These are phyloP conservation scores for Candida railenensis DNA, from an alignment of 805 yeast genomes.

Conservation along the genomic window DNA sequence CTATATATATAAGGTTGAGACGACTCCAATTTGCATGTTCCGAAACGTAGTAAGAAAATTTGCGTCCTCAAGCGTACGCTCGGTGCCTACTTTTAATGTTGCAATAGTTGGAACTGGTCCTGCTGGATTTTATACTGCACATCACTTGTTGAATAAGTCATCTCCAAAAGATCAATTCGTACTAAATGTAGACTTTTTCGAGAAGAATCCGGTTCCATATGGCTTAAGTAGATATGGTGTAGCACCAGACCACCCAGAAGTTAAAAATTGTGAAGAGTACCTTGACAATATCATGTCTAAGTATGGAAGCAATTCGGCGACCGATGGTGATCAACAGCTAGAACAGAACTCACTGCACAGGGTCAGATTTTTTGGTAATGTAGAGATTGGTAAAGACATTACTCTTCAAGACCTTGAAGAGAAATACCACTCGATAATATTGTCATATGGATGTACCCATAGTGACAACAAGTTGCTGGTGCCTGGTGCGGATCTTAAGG, in stretches of 20 bases:
- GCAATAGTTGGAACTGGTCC: conserved; percentile 97
- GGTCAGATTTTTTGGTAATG: conserved; percentile 67
- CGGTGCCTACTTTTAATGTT: conserved; percentile 31
- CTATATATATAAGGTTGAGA: too few species aligned
- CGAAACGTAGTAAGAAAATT: background rate
- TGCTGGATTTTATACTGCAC: conserved; percentile 89
- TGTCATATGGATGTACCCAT: conserved; percentile 80
- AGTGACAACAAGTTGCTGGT: conserved; percentile 54
- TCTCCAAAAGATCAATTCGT: conserved; percentile 23
- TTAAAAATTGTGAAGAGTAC: conserved; percentile 77
- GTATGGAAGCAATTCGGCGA: background rate
- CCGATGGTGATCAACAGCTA: conserved; percentile 14
- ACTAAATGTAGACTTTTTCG: conserved; percentile 71
- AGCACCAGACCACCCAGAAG: conserved; percentile 99
- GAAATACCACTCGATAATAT: conserved; percentile 69
- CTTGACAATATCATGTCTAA: conserved; percentile 50
- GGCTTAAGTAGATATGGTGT: conserved; percentile 93
- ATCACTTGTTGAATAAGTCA: conserved; percentile 58
- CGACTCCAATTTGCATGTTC: too few species aligned
- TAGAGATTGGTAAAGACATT: conserved; percentile 63
- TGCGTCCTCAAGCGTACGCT: background rate
- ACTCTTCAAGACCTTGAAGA: conserved; percentile 46
- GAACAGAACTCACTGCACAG: conserved; percentile 10
- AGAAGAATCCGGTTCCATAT: conserved; percentile 82
- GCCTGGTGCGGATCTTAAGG: conserved; percentile 60